Base-by-base conservation (phyloP, 116 monocot genomes). In the Cymodocea nodosa region DNA sequence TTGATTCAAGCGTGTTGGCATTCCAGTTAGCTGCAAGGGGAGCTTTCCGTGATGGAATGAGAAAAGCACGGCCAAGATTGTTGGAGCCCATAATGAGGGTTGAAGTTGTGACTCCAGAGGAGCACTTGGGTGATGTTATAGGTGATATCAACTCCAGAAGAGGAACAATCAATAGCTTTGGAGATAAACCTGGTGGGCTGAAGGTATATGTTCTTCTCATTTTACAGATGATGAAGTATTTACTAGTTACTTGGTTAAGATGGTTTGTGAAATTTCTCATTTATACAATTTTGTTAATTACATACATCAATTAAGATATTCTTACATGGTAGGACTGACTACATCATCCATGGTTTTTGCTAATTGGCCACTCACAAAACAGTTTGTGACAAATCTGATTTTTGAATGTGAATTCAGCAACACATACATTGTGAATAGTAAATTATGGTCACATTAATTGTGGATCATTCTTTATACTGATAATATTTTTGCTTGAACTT, bases 11-110 rank as follows among this genome's bases (percentile, higher is more conserved):
- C 68, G 88, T 90, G 11, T 71, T 97, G 68, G 97, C 97, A 39
- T 97, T 97, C 79, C 90, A 97, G 51, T 57, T 97, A 59, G 91
- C 97, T 10, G 95, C 90, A 18, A 66, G 95, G 68, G 95, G 95
- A 69, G 95, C 95, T 57, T 95, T 95, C 63, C 78, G 95, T 6
- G 80, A 85, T n/a, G 95, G 95, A 36, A 75, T 95, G 59, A 90
- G 82, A 56, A 95, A 82, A 69, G 90, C 95, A 59, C 80, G 56
- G 52, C 95, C 95, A 15, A 95, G 68, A 77, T 49, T 95, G 67
- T 76, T 95, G n/a, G 95, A 95, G 60, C 95, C 95, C 10, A 83
- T 95, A n/a, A 95, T 95, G 95, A 87, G 80, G 62, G 90, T 95
- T 62, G 95, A 95, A 73, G 95, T 95, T 0, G 78, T 95, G 25